phyloP scores from a whole-genome alignment of 495 filamentous ascomycete species.

The Podospora conica region DNA sequence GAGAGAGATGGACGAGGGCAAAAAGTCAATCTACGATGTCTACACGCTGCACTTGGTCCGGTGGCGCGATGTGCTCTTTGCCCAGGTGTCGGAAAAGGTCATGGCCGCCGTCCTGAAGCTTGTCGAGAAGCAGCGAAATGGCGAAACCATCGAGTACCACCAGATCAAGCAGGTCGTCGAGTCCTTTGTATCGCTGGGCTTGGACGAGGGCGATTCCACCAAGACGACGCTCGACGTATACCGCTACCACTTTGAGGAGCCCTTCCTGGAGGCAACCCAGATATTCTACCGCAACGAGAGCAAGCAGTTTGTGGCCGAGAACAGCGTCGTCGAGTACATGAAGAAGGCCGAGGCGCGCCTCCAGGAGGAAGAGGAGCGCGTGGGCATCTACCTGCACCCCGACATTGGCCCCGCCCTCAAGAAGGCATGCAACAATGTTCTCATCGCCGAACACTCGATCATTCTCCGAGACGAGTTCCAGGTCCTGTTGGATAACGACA shows the following conservation, averaged over 20 bases:
- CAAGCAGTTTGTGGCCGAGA: conserved; percentile 88
- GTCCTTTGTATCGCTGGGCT: conserved; percentile 89
- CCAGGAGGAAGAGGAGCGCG: conserved; percentile 89
- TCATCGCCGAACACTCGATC: conserved; percentile 79
- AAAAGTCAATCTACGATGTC: conserved; percentile 97
- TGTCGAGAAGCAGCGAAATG: conserved; percentile 95
- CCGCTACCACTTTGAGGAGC: conserved; percentile 80
- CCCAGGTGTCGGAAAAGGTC: conserved; percentile 72
- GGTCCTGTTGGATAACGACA: conserved; percentile 86
- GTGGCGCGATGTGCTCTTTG: conserved; percentile 90
- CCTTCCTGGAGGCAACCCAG: conserved; percentile 80
- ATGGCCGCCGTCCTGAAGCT: conserved; percentile 93
- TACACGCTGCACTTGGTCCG: conserved; percentile 94
- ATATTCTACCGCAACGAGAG: conserved; percentile 88
- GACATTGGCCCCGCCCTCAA: conserved; percentile 82
- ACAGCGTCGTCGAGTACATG: conserved; percentile 99
- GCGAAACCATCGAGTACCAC: conserved; percentile 94
- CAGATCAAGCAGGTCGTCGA: conserved; percentile 98
- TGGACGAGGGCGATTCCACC: conserved; percentile 87
- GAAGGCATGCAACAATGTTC: conserved; percentile 78
- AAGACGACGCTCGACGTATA: conserved; percentile 97
- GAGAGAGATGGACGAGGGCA: conserved; percentile 97
- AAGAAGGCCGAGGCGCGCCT: conserved; percentile 96
- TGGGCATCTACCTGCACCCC: conserved; percentile 81
- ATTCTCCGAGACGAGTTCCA: conserved; percentile 95